Base-by-base conservation (phyloP, 2,329 filamentous ascomycete species). In the Didymella pomorum region DNA sequence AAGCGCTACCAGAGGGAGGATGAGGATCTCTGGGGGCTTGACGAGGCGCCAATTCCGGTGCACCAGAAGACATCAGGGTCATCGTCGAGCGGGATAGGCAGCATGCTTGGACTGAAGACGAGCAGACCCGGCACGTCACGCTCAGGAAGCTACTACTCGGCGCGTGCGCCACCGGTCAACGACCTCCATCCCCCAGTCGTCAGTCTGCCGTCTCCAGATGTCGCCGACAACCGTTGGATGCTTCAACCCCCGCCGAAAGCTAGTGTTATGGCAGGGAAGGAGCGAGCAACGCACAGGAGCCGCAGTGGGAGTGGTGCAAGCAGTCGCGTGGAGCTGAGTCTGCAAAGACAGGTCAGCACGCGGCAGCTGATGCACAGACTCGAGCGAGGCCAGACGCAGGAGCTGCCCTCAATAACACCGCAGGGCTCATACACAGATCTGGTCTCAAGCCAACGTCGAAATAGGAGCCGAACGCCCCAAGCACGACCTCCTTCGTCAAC, bases 221-320 rank as follows among this genome's bases (percentile, higher is more conserved):
- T 81, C 71, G 87, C 87, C 53, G 92, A 91, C 59, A 89, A 90
- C 53, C 85, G 84, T 71, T 97, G 93, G 93, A 97, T 97, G 93
- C 81, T 96, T 50, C 92, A 96, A 71, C 93, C 93, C 2, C 92
- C 93, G 1, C 93, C 93, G n/a, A 86, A 89, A 31, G 92, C 93
- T 56, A 93, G 89, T 74, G 83, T 97, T 59, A 97, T 97, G 93
- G 90, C 90, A 64, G 93, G 93, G 65, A 95, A 93, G 74, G 86
- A 91, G 33, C 86, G 87, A 28, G 87, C 89, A 20, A 66, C 63
- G 3, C 86, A 83, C 68, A 81, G 88, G 52, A 89, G 86, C 63
- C 81, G 81, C 33, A 90, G 87, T 70, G 75, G 73, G 8, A 78
- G 76, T 46, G 71, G 74, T 8, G 72, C 73, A 20, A 79, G 76